These are phyloP conservation scores for Didymella sp. DNA, from an alignment of 2,329 filamentous ascomycete genomes.

Conservation along the genomic window DNA sequence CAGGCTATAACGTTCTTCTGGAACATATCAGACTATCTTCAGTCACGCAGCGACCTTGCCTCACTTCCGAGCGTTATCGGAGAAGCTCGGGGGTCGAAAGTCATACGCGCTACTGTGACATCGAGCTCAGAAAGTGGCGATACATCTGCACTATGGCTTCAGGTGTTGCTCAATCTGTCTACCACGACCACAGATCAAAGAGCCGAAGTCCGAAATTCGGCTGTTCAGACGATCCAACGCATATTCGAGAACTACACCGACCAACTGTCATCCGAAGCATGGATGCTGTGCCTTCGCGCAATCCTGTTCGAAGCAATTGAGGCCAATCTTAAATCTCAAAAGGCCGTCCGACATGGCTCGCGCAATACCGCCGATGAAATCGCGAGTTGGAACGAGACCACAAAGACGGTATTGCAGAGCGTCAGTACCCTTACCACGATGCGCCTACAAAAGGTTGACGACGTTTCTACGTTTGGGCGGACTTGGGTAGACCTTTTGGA, in stretches of 20 bases:
- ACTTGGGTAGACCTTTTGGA: conserved; percentile 78
- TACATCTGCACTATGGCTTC: conserved; percentile 77
- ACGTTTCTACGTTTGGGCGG: conserved; percentile 69
- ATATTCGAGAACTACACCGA: conserved; percentile 93
- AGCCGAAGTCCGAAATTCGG: conserved; percentile 81
- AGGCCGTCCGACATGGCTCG: conserved; percentile 22
- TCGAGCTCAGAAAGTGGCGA: conserved; percentile 67
- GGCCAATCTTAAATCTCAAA: conserved; percentile 59
- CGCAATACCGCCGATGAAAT: conserved; percentile 30
- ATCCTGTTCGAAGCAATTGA: conserved; percentile 81
- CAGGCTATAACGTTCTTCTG: conserved; percentile 94
- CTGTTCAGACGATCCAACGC: conserved; percentile 86
- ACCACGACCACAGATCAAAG: conserved; percentile 74
- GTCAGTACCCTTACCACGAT: conserved; percentile 68
- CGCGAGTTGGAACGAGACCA: conserved; percentile 50
- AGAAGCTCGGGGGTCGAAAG: conserved; percentile 52
- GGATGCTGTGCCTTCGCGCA: conserved; percentile 81
- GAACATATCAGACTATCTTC: conserved; percentile 89
- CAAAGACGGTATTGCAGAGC: conserved; percentile 48
- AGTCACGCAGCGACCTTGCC: conserved; percentile 55
- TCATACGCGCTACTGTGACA: conserved; percentile 65
- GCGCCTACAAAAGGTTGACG: conserved; percentile 75
- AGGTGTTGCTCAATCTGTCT: conserved; percentile 74
- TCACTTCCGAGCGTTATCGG: conserved; percentile 39
- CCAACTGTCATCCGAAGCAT: conserved; percentile 76